Evolutionary conservation across 2,329 filamentous ascomycete genomes (phyloP), one percentile per base, ranked within the genome.

Genomic region (Talaromyces islandicus): DNA sequence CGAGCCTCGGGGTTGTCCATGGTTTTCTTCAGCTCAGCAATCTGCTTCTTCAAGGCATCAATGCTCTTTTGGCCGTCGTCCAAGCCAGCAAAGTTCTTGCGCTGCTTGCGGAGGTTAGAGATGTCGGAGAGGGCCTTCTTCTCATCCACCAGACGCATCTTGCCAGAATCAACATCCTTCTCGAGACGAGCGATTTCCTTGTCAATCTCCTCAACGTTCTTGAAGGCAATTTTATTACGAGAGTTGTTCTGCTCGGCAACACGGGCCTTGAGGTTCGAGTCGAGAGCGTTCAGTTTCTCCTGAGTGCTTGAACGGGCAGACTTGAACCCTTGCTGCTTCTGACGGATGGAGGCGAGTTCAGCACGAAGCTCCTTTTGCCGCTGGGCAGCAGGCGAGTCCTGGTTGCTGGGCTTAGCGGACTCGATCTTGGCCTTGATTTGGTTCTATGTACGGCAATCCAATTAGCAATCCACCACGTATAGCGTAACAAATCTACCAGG

Each of bases 141-240:
- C 85, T 97, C 94, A 69, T 99, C 94, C 11, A 97, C 94, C 56
- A 99, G 81, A 80, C 92, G 96, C 89, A 99, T 92, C 74, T 85
- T 89, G 65, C 93, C 93, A 38, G 87, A 85, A 75, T 96, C 90
- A 68, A 97, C 92, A 74, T 93, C 85, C 77, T 88, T 88, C 66
- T 96, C 90, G 58, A 97, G 86, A 57, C 82, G 82, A 62, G 85
- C 83, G 68, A 97, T 94, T 77, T 94, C 86, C 64, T 83, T 82
- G 75, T 97, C 91, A 65, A 99, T 80, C 64, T 97, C 94, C 60
- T 96, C 92, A 58, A 86, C 85, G 68, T 82, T 91, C 85, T 94
- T 96, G 85, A 88, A 97, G 57, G 86, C 81, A 63, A 95, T 83
- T 74, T 91, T 90, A 77, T 85, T 84, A 70, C 90, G 89, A 65